These are phyloP conservation scores for Schoenoplectus triqueter DNA, from an alignment of 202 grass and related monocot species.

Conservation along the genomic window DNA sequence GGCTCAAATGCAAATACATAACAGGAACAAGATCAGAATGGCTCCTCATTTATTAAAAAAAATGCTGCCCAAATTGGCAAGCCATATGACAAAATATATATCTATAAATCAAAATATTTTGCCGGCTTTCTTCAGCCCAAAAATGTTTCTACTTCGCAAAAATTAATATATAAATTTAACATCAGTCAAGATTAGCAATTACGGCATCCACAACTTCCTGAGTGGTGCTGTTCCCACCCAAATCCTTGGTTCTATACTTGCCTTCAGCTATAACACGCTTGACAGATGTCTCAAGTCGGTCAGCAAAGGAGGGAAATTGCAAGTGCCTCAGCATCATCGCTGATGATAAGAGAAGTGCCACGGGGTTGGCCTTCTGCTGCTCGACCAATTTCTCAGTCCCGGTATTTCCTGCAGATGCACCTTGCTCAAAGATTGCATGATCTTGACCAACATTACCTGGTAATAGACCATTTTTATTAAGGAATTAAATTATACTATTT, in stretches of 20 bases:
- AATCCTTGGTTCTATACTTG: constrained; percentile 68
- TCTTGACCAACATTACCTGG: constrained; percentile 88
- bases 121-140: background rate
- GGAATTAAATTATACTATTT: constrained; percentile 29
- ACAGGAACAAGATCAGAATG: background rate
- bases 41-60: constrained; percentile 1
- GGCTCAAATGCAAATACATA: constrained; percentile 10
- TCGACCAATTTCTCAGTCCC: constrained; percentile 64
- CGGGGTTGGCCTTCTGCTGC: constrained; percentile 81
- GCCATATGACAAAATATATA: constrained; percentile 25
- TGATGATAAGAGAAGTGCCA: constrained; percentile 71
- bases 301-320: constrained; percentile 79
- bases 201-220: constrained; percentile 82
- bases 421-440: constrained; percentile 87
- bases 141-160: constrained; percentile 2
- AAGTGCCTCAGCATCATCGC: constrained; percentile 91
- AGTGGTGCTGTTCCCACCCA: constrained; percentile 72
- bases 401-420: constrained; percentile 80
- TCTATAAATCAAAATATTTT: background rate
- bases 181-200: constrained; percentile 66
- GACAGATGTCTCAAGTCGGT: constrained; percentile 73
- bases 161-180: constrained; percentile 25
- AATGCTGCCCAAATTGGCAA: constrained; percentile 1
- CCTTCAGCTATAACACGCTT: constrained; percentile 65
- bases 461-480: constrained; percentile 22